Percentiles rank a stretch among this genome's conserved stretches.
Conservation (phyloP, 2,329 filamentous ascomycete species). For the Colletotrichum sp. region DNA sequence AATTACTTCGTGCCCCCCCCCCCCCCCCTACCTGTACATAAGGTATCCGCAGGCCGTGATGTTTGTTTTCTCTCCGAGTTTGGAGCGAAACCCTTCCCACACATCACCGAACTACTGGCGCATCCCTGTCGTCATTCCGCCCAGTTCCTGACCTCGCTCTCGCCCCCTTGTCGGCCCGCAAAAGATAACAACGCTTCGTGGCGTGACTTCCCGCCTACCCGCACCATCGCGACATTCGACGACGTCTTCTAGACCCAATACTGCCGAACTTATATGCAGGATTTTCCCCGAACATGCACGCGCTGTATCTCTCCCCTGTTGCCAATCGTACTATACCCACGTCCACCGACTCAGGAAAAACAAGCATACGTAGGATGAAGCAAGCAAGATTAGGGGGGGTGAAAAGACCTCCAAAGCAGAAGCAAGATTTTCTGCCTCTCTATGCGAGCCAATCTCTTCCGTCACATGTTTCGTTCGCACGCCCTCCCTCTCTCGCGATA, state of each 20-base stretch:
- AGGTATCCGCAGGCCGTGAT: neutral
- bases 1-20: too few species aligned
- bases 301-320: neutral
- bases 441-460: neutral
- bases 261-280: neutral
- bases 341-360: neutral
- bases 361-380: neutral
- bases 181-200: conserved; percentile 1
- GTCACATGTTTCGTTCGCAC: neutral
- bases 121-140: neutral
- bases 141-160: neutral
- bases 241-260: neutral
- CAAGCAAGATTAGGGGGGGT: neutral
- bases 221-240: neutral
- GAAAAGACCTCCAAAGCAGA: neutral
- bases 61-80: conserved; percentile 7
- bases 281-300: neutral
- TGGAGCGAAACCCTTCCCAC: neutral
- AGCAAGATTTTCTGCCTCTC: neutral
- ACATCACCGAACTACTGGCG: neutral
- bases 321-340: neutral
- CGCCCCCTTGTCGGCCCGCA: neutral
- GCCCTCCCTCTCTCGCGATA: neutral
- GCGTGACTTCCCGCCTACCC: conserved; percentile 2
- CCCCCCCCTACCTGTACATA: neutral